Evolutionary conservation across 805 yeast genomes (phyloP).

Genomic region (Candida verbasci): DNA sequence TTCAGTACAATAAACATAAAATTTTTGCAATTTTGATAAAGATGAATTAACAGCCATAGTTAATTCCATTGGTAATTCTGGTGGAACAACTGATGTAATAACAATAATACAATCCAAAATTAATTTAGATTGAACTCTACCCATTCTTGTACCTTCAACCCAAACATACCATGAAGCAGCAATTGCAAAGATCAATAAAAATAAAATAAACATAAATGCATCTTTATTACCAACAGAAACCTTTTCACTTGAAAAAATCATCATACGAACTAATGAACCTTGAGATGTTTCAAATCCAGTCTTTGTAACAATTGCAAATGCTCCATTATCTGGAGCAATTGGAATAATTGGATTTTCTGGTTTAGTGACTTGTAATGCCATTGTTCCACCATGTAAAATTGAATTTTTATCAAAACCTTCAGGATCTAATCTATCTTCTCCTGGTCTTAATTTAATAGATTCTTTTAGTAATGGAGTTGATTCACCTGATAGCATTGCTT

Average conservation of each 20-base stretch:
- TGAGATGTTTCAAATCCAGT: conserved; percentile 99
- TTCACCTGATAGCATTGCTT: conserved; percentile 98
- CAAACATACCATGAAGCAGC: conserved; percentile 97
- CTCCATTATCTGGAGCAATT: conserved; percentile 86
- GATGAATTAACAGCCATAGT: conserved; percentile 97
- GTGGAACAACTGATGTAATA: conserved; percentile 96
- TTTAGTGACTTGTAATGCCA: conserved; percentile 83
- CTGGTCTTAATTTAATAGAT: conserved; percentile 79
- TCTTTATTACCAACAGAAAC: conserved; percentile 95
- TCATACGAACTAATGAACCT: conserved; percentile 94
- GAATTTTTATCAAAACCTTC: conserved; percentile 89
- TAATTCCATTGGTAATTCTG: conserved; percentile 97
- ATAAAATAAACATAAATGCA: conserved; percentile 86
- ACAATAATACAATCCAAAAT: conserved; percentile 93
- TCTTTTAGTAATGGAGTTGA: conserved; percentile 95
- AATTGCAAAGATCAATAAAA: conserved; percentile 84
- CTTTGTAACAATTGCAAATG: conserved; percentile 81
- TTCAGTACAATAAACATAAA: conserved; percentile 92
- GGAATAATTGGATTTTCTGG: conserved; percentile 52
- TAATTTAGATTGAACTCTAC: conserved; percentile 89
- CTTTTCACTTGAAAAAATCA: conserved; percentile 95
- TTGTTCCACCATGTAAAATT: conserved; percentile 90
- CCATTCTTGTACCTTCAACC: conserved; percentile 95
- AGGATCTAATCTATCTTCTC: conserved; percentile 58
- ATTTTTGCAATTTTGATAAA: conserved; percentile 79